phyloP scores from a whole-genome alignment of 495 filamentous ascomycete genomes.

The Astrocystis sublimbata region DNA sequence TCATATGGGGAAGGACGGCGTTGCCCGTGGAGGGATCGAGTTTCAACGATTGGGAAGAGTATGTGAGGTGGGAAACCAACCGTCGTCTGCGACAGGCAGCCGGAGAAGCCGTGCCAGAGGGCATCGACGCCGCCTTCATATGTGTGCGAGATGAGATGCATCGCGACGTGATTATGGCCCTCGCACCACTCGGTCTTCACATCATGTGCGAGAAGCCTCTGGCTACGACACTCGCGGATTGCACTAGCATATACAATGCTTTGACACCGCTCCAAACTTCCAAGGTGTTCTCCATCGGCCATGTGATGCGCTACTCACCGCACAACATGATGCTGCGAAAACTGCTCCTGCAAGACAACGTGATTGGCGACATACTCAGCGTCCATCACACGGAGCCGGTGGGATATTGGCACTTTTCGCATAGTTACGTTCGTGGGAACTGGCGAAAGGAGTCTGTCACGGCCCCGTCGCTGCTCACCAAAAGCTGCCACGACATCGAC shows the following conservation, averaged over 20 bases:
- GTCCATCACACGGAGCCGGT: constrained; percentile 92
- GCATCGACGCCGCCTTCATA: constrained; percentile 80
- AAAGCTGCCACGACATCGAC: constrained; percentile 94
- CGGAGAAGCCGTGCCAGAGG: constrained; percentile 47
- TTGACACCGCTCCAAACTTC: constrained; percentile 40
- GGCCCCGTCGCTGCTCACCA: constrained; percentile 82
- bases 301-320: constrained; percentile 81
- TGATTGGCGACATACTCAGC: constrained; percentile 83
- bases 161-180: constrained; percentile 68
- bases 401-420: constrained; percentile 94
- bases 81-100: constrained; percentile 49
- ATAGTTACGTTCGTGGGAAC: constrained; percentile 92
- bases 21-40: constrained; percentile 52
- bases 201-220: constrained; percentile 96
- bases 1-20: constrained; percentile 55
- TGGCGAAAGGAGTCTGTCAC: constrained; percentile 78
- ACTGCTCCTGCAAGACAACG: constrained; percentile 68
- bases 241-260: constrained; percentile 68
- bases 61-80: constrained; percentile 61
- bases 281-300: constrained; percentile 78
- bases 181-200: constrained; percentile 70
- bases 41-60: constrained; percentile 75
- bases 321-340: constrained; percentile 84
- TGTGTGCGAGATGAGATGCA: constrained; percentile 90
- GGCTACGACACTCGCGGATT: constrained; percentile 73